A percentile compares a stretch with the other conserved stretches of the same genome.
Conservation (phyloP, 768 basidiomycete species). For the Podaxis sp. region DNA sequence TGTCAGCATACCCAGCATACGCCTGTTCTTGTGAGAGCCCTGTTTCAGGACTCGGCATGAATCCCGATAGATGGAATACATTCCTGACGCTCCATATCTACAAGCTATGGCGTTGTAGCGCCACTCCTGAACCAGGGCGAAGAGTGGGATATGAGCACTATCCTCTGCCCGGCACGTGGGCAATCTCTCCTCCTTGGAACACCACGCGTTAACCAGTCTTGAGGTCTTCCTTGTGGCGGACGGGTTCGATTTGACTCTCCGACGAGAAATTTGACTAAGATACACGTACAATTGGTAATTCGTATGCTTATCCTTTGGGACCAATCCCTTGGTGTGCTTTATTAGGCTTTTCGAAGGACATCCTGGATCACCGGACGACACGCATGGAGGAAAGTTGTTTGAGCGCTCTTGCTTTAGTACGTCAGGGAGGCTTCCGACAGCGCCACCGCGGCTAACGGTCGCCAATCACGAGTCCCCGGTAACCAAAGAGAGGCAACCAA, state of each 20-base stretch:
- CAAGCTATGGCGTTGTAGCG: neutral
- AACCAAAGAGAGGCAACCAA: neutral
- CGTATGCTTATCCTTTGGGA: neutral
- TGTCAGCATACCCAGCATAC: neutral
- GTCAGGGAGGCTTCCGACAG: neutral
- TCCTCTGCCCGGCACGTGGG: neutral
- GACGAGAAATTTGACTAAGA: neutral
- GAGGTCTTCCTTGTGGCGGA: neutral
- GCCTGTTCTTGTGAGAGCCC: neutral
- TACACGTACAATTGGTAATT: neutral
- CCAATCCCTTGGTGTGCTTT: neutral
- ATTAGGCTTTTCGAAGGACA: neutral
- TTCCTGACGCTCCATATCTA: neutral
- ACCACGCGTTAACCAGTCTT: neutral
- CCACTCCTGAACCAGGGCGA: neutral
- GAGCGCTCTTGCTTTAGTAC: neutral
- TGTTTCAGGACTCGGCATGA: neutral
- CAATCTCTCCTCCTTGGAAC: slow-evolving; percentile 1
- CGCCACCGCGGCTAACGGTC: slow-evolving; percentile 7
- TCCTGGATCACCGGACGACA: neutral
- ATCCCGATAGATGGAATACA: neutral
- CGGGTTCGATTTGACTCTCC: neutral
- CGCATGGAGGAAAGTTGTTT: neutral
- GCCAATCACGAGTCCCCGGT: slow-evolving; percentile 9
- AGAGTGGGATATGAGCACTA: neutral